Evolutionary conservation across 2,329 filamentous ascomycete genomes (phyloP).

Genomic region (Alternaria hordeiaustralica): DNA sequence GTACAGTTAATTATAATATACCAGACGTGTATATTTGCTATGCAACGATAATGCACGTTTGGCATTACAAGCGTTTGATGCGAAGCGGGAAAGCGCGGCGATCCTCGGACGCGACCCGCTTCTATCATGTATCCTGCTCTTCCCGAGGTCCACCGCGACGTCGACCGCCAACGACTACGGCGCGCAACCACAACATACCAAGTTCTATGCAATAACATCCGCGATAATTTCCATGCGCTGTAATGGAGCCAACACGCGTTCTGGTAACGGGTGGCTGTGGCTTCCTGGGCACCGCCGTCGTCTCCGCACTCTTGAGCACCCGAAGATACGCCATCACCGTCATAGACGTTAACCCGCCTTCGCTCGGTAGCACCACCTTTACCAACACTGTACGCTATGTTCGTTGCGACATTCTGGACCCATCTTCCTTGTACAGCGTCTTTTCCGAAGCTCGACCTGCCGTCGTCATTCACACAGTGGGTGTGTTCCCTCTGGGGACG

Average conservation of each 20-base stretch:
- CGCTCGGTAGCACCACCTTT: conserved; percentile 34
- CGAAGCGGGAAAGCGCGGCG: not conserved
- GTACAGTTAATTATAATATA: not conserved
- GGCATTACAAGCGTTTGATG: not conserved
- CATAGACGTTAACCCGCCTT: conserved; percentile 49
- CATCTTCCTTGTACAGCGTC: conserved; percentile 41
- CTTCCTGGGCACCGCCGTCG: conserved; percentile 54
- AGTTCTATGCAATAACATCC: not conserved
- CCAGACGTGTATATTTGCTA: not conserved
- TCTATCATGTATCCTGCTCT: not conserved
- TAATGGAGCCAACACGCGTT: conserved; percentile 41
- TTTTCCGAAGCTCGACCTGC: conserved; percentile 74
- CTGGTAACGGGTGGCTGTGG: conserved; percentile 58
- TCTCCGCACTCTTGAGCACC: conserved; percentile 47
- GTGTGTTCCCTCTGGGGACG: conserved; percentile 50
- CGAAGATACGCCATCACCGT: conserved; percentile 50
- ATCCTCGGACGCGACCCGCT: not conserved
- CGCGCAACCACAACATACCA: not conserved
- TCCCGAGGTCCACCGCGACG: not conserved
- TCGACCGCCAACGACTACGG: not conserved
- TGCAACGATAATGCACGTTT: not conserved
- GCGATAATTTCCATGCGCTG: not conserved
- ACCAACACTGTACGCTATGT: conserved; percentile 42
- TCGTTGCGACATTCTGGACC: conserved; percentile 50
- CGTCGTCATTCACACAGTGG: conserved; percentile 89